Base-by-base conservation (phyloP, 2,329 filamentous ascomycete genomes). In the Cladosporium velox region DNA sequence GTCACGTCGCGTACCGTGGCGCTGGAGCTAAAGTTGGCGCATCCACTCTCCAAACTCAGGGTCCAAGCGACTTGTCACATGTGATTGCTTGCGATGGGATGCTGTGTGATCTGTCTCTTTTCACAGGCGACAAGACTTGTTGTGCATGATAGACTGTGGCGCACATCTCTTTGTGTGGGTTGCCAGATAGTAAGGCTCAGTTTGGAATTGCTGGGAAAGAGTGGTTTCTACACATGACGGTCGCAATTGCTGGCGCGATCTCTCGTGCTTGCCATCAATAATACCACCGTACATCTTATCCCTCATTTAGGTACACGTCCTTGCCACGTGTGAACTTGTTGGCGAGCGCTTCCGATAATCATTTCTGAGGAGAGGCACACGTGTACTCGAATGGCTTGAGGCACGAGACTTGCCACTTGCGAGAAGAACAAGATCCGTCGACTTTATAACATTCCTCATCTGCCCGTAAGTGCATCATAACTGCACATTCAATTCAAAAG, bases 51-150 rank as follows among this genome's bases (percentile, higher is more conserved):
- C 18, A 60, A 7, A 24, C 34, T 49, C 28, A 49, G 58, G 58
- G 58, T 60, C 41, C 41, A 30, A 15, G 57, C 57, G 24, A 59
- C 32, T n/a, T 55, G 52, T 55, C 52, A 55, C 52, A 55, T 55
- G 52, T 55, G 52, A 55, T 55, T n/a, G 52, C 30, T 34, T 21
- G 26, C 28, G 28, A 30, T 54, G 14, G 12, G 12, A 60, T 34
- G 26, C 15, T 44, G 18, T 47, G 38, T 60, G 28, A 26, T 21
- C 14, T 47, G 41, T 47, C n/a, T 21, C 14, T 47, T 47, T 47
- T 47, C 41, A 47, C n/a, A 24, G n/a, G n/a, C 41, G 41, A 47
- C 2, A 32, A 32, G 30, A 7, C 24, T 24, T 24, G 24, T 24
- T 24, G 24, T 24, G 24, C 24, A 24, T 24, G 24, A 24, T 24